A percentile compares a stretch with the other conserved stretches of the same genome.
phyloP scores from a whole-genome alignment of 2,329 filamentous ascomycete species.

The Alternaria arborescens region DNA sequence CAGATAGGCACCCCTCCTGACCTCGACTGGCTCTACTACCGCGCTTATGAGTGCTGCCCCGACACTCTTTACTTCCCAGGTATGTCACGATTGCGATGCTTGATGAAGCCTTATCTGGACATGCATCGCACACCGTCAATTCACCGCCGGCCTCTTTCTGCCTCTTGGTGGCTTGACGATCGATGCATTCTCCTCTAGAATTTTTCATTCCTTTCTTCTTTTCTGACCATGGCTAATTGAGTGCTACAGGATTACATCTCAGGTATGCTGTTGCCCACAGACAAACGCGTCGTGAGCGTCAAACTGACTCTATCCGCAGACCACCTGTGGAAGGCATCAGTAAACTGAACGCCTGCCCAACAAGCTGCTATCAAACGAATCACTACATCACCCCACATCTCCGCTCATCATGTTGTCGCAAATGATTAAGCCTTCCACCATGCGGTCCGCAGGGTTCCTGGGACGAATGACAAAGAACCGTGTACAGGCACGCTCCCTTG shows the following conservation, averaged over 20 bases:
- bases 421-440: conserved; percentile 62
- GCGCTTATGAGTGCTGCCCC: conserved; percentile 61
- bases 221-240: conserved; percentile 47
- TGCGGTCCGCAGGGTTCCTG: conserved; percentile 53
- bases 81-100: conserved; percentile 46
- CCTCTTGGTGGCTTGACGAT: conserved; percentile 16
- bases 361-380: conserved; percentile 23
- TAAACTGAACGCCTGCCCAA: conserved; percentile 61
- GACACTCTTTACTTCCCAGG: conserved; percentile 63
- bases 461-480: conserved; percentile 58
- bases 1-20: conserved; percentile 34
- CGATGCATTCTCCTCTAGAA: conserved; percentile 11
- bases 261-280: conserved; percentile 54
- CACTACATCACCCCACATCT: conserved; percentile 30
- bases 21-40: conserved; percentile 36
- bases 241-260: conserved; percentile 69
- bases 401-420: conserved; percentile 62
- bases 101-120: conserved; percentile 40
- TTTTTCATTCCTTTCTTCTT: conserved; percentile 12
- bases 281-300: conserved; percentile 24
- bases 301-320: conserved; percentile 54
- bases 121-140: conserved; percentile 42
- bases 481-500: conserved; percentile 63
- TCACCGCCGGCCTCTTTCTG: conserved; percentile 23
- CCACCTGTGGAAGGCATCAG: conserved; percentile 74